Conservation (phyloP, 2,329 filamentous ascomycete genomes). For the Didymella segeticola region DNA sequence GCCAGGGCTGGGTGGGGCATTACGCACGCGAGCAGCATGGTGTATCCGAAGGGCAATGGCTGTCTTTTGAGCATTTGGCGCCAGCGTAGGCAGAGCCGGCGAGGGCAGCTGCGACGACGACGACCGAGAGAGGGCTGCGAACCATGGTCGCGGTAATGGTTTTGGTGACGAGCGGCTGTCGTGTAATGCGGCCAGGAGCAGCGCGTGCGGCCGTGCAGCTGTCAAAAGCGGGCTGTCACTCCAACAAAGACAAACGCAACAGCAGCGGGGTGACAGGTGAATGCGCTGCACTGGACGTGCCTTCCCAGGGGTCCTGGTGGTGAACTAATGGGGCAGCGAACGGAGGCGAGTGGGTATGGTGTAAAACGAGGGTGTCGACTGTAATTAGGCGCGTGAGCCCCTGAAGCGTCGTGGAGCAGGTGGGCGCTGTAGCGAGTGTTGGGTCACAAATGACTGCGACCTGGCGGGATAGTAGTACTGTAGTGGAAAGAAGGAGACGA, state of each 20-base stretch:
- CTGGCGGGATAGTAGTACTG: background rate
- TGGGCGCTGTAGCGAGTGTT: conserved; percentile 12
- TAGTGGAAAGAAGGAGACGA: conserved; percentile 11
- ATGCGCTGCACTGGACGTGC: background rate
- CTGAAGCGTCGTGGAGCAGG: conserved; percentile 13
- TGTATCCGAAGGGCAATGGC: conserved; percentile 69
- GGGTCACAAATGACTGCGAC: conserved; percentile 11
- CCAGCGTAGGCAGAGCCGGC: conserved; percentile 35
- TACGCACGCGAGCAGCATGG: conserved; percentile 52
- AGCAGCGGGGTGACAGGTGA: background rate
- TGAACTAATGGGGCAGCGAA: conserved; percentile 6
- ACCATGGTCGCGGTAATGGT: conserved; percentile 37
- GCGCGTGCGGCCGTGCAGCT: conserved; percentile 26
- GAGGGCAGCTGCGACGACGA: conserved; percentile 37
- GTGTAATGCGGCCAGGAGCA: conserved; percentile 41
- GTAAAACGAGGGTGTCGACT: no score
- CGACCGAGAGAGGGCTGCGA: conserved; percentile 35
- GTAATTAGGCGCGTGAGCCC: no score
- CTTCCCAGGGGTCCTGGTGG: conserved; percentile 1
- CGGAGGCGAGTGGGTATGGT: conserved; percentile 1
- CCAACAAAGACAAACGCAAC: no score
- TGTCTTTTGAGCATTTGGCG: conserved; percentile 55
- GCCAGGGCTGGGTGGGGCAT: background rate
- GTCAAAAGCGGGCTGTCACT: conserved; percentile 26
- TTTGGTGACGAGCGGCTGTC: conserved; percentile 31